A percentile compares a stretch with the other conserved stretches of the same genome.
phyloP scores from a whole-genome alignment of 495 filamentous ascomycete species.

The Hypoxylon fuscum region DNA sequence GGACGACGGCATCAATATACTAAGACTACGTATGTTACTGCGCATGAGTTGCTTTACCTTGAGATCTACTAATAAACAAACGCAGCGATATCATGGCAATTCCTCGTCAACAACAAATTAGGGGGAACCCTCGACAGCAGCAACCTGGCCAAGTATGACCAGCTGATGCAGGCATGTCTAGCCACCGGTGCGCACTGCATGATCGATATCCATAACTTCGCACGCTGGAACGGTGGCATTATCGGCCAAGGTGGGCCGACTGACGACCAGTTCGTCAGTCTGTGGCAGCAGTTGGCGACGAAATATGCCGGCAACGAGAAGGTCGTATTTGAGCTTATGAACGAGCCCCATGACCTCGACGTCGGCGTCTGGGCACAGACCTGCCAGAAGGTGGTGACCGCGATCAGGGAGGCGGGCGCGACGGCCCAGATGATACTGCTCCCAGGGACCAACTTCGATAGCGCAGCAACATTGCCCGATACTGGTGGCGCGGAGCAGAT shows the following conservation, averaged over 20 bases:
- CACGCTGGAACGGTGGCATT: slow-evolving; percentile 66
- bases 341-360: slow-evolving; percentile 66
- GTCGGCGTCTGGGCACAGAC: slow-evolving; percentile 60
- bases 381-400: slow-evolving; percentile 64
- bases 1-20: slow-evolving; percentile 59
- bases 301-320: slow-evolving; percentile 60
- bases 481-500: slow-evolving; percentile 59
- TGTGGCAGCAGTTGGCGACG: slow-evolving; percentile 66
- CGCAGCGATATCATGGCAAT: slow-evolving; percentile 62
- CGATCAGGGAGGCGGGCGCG: slow-evolving; percentile 66
- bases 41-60: neutral
- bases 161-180: slow-evolving; percentile 66
- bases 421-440: slow-evolving; percentile 63
- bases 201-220: slow-evolving; percentile 64
- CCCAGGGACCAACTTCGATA: slow-evolving; percentile 59
- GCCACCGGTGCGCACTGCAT: slow-evolving; percentile 64
- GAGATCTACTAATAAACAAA: slow-evolving; percentile 11
- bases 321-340: slow-evolving; percentile 70
- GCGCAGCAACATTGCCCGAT: slow-evolving; percentile 54
- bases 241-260: slow-evolving; percentile 67
- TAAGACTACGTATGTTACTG: slow-evolving; percentile 57
- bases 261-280: slow-evolving; percentile 62
- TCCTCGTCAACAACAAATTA: slow-evolving; percentile 56
- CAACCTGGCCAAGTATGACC: slow-evolving; percentile 64
- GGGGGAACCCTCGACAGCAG: slow-evolving; percentile 52